phyloP scores from a whole-genome alignment of 306 rosid genomes.

The Cucurbita argyrosperma region DNA sequence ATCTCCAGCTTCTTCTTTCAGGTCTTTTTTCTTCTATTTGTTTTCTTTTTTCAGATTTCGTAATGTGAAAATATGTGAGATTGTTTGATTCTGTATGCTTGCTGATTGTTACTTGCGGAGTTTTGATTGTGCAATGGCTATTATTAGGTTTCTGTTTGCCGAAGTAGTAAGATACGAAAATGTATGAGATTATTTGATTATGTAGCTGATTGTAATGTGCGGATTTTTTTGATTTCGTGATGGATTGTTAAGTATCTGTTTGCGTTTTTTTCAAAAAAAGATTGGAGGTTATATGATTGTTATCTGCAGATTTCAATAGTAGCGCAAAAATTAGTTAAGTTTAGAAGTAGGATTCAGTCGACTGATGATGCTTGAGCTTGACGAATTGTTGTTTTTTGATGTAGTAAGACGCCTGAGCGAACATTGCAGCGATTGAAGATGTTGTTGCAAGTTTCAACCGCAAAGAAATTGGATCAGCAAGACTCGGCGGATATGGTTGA shows the following conservation, averaged over 20 bases:
- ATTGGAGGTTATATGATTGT: neutral
- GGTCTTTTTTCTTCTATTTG: neutral
- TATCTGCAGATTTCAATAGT: neutral
- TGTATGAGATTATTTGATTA: neutral
- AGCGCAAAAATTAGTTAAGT: too few species aligned
- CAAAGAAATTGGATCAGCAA: neutral
- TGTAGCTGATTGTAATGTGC: neutral
- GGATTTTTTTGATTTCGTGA: neutral
- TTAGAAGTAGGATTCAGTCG: neutral
- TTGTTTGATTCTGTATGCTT: neutral
- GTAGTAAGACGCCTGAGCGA: neutral
- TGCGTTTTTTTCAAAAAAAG: neutral
- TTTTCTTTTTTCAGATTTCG: neutral
- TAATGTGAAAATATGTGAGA: neutral
- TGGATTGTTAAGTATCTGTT: neutral
- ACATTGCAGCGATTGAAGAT: neutral
- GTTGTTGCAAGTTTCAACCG: neutral
- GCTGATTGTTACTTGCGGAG: neutral
- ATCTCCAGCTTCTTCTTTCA: constrained; percentile 30
- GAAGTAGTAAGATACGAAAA: neutral
- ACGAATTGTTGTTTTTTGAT: neutral
- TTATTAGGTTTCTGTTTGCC: neutral
- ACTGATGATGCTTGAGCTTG: neutral
- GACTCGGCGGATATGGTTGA: neutral
- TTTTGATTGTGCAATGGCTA: neutral